A percentile compares a stretch with the other conserved stretches of the same genome.
Evolutionary conservation across 2,329 filamentous ascomycete species (phyloP).

Genomic region (Epichloe hybrida): DNA sequence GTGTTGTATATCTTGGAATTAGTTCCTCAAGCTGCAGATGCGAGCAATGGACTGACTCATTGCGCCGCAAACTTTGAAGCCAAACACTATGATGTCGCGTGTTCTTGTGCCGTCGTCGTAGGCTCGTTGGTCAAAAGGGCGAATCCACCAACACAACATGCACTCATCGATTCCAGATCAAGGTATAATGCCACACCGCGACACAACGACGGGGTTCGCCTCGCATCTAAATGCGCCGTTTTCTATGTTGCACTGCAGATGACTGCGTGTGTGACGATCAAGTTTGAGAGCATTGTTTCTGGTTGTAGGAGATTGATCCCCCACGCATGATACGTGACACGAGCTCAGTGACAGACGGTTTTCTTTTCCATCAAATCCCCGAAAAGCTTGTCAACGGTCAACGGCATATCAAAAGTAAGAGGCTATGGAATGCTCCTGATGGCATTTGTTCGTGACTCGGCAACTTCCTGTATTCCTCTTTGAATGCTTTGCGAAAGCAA

Average conservation of each 20-base stretch:
- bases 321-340: not conserved
- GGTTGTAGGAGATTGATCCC: not conserved
- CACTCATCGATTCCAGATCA: not conserved
- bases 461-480: not conserved
- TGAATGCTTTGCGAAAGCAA: not conserved
- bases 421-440: no score
- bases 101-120: not conserved
- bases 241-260: not conserved
- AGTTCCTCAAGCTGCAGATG: not conserved
- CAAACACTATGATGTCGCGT: not conserved
- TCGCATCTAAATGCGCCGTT: not conserved
- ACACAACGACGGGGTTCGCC: not conserved
- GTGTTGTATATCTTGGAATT: not conserved
- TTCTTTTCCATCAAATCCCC: no score
- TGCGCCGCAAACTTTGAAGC: not conserved
- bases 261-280: not conserved
- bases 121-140: not conserved
- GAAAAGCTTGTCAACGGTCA: no score
- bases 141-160: not conserved
- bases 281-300: not conserved
- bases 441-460: no score
- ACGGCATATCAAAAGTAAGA: no score
- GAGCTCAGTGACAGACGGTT: not conserved
- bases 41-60: not conserved
- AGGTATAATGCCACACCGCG: slow-evolving; percentile 2